phyloP scores from a whole-genome alignment of 176 grass and related monocot species.

The Eleusine indica region DNA sequence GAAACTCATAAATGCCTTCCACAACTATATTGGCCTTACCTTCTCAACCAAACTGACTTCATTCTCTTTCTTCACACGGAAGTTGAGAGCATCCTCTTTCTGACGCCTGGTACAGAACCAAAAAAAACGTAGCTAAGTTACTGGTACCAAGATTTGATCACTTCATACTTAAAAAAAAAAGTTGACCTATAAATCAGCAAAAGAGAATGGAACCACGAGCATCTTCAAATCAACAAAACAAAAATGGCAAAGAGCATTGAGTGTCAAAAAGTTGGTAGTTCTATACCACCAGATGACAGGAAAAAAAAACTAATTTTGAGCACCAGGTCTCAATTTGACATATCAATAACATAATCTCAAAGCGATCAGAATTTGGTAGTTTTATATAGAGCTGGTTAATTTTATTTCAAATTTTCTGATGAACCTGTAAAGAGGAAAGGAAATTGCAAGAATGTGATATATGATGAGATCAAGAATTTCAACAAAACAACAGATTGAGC shows the following conservation, averaged over 20 bases:
- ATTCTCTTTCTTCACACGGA: constrained; percentile 84
- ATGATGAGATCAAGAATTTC: constrained; percentile 33
- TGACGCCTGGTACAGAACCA: constrained; percentile 59
- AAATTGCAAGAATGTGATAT: neutral
- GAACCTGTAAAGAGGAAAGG: neutral
- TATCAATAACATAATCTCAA: neutral
- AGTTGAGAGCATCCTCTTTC: constrained; percentile 98
- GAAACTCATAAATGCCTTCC: constrained; percentile 15
- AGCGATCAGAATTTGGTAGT: neutral
- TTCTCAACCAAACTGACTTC: constrained; percentile 84
- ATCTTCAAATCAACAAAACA: neutral
- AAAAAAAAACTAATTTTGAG: constrained; percentile 9
- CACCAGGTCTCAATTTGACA: neutral
- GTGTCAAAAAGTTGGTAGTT: neutral
- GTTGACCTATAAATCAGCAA: constrained; percentile 17
- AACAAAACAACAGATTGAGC: neutral
- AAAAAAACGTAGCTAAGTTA: constrained; percentile 31
- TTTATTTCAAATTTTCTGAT: neutral
- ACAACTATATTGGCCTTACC: constrained; percentile 45
- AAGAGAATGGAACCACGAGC: constrained; percentile 7
- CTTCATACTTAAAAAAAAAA: constrained; percentile 2
- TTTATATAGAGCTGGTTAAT: neutral
- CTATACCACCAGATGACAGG: neutral
- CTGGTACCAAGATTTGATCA: neutral
- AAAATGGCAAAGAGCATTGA: neutral